Base-by-base conservation (phyloP, 768 basidiomycete genomes). In the Lanmaoa pseudosensibilis region DNA sequence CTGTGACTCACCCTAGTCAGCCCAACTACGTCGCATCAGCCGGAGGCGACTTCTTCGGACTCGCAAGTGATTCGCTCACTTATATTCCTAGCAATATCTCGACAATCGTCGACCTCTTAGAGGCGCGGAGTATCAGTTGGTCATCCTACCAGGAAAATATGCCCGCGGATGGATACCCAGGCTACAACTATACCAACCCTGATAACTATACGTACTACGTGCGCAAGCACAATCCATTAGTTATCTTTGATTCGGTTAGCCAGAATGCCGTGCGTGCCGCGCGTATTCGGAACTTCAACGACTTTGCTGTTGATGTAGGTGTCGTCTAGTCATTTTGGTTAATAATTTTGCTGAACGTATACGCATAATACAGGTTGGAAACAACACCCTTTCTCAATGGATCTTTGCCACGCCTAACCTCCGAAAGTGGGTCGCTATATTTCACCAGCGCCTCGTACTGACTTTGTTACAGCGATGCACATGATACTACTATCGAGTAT, bases 331-430 rank as follows among this genome's bases (percentile, higher is more conserved):
- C 12, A 30, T 34, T n/a, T 49, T 16, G 37, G 1, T 16, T 8
- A 4, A 18, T 37, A 4, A 38, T 25, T 34, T 52, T 21, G 18
- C 49, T 63, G 34, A 52, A 23, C 33, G 27, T 27, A n/a, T 30
- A 5, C 25, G 12, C 10, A 5, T 39, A 19, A 51, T 34, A 19
- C 13, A 70, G 69, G 18, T 70, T 37, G 59, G 75, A 25, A 77
- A 77, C 10, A 67, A 77, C 44, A 73, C 72, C 2, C 67, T 87
- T 41, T 79, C 84, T 12, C 84, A 86, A 52, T 87, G 84, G 82
- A 59, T 75, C 11, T 86, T 83, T 59, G 73, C 87, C 51, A 86
- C 86, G 2, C 86, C 86, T 13, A 87, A 87, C 66, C 72, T 83
- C 11, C 65, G 62, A 52, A 50, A 72, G 69, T 67, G 37, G 10